Percentiles rank a stretch among this genome's conserved stretches.
Conservation (phyloP, 2,329 filamentous ascomycete genomes). For the Aspergillus uvarum region DNA sequence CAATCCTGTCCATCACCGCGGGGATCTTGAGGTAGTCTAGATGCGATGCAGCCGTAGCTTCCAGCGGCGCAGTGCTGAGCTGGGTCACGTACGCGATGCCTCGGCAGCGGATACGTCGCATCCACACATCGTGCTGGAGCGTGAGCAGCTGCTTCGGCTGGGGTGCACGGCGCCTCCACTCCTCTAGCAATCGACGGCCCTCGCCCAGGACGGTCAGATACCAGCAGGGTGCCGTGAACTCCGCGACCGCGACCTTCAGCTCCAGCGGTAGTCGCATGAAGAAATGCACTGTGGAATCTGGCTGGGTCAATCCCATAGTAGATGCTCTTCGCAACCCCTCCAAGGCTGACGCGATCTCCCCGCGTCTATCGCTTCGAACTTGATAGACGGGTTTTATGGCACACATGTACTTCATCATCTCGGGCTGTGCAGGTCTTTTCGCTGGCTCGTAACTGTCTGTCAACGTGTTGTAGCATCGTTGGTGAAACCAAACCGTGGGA, state of each 20-base stretch:
- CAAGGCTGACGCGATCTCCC: background rate
- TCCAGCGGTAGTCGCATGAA: constrained; percentile 1
- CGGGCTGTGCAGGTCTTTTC: too few relatives aligned
- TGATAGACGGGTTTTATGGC: too few relatives aligned
- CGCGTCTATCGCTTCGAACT: background rate
- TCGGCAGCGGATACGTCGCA: background rate
- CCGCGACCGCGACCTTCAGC: background rate
- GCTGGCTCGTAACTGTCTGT: too few relatives aligned
- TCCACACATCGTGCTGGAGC: constrained; percentile 2
- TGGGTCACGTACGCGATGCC: constrained; percentile 4
- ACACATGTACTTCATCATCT: too few relatives aligned
- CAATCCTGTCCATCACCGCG: background rate
- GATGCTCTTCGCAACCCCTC: constrained; percentile 7
- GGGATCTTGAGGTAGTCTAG: background rate
- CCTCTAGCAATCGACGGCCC: constrained; percentile 7
- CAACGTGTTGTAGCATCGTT: too few relatives aligned
- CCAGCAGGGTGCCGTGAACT: constrained; percentile 10
- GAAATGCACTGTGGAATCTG: constrained; percentile 4
- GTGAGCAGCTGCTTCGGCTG: constrained; percentile 1
- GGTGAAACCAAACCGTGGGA: too few relatives aligned
- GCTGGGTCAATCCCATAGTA: background rate
- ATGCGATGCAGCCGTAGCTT: background rate
- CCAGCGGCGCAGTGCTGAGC: constrained; percentile 3
- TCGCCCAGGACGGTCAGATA: constrained; percentile 14
- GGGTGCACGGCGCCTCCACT: background rate